phyloP scores from a whole-genome alignment of 441 rosid genomes.

The Adansonia grandidieri region DNA sequence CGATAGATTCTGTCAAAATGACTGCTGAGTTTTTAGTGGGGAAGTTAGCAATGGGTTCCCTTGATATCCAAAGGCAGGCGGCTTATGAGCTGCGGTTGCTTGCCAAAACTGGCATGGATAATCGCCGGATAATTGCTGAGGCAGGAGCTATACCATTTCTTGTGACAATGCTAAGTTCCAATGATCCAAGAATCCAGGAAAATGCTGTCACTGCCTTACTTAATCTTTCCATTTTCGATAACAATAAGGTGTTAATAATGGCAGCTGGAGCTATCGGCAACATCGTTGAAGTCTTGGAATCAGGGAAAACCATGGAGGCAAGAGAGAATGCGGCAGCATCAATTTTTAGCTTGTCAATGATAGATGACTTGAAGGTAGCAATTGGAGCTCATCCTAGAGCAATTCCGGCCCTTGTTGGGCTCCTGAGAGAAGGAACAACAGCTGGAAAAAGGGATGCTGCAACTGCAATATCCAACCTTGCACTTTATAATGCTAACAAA shows the following conservation, averaged over 20 bases:
- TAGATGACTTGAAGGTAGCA: constrained; percentile 53
- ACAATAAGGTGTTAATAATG: constrained; percentile 66
- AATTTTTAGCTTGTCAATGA: constrained; percentile 66
- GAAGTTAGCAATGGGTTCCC: constrained; percentile 71
- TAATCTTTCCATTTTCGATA: constrained; percentile 65
- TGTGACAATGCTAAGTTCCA: constrained; percentile 50
- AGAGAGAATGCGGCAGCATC: constrained; percentile 78
- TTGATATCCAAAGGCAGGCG: constrained; percentile 63
- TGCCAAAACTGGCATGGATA: constrained; percentile 74
- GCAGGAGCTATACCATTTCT: constrained; percentile 77
- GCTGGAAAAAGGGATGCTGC: constrained; percentile 68
- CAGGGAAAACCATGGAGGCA: constrained; percentile 69
- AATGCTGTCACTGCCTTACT: constrained; percentile 70
- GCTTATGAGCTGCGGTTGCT: constrained; percentile 69
- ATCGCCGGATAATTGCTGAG: constrained; percentile 61
- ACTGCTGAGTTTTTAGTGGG: constrained; percentile 77
- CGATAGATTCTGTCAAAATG: constrained; percentile 58
- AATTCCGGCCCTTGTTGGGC: constrained; percentile 52
- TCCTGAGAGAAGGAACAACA: constrained; percentile 61
- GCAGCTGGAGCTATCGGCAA: constrained; percentile 70
- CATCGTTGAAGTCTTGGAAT: constrained; percentile 56
- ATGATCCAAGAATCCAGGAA: constrained; percentile 66
- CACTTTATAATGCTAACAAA: constrained; percentile 54
- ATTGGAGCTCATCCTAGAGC: constrained; percentile 56
- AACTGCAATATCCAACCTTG: constrained; percentile 57